Percentiles rank a stretch among this genome's conserved stretches.
Conservation (phyloP, 805 yeast species). For the Grigorovia transvaalensis region DNA sequence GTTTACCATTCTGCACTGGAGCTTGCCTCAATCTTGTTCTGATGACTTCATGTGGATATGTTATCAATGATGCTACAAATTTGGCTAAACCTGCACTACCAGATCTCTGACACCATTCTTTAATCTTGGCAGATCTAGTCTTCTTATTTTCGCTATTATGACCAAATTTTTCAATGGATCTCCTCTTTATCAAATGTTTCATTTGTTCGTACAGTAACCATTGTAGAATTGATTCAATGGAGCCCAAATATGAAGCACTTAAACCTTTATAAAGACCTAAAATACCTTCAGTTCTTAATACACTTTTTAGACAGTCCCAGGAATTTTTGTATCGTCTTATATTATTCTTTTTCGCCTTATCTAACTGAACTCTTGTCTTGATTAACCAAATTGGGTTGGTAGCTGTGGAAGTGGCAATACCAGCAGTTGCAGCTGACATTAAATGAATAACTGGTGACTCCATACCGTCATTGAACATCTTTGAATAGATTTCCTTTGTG, state of each 20-base stretch:
- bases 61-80: slow-evolving; percentile 79
- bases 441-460: slow-evolving; percentile 83
- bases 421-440: slow-evolving; percentile 80
- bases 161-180: slow-evolving; percentile 31
- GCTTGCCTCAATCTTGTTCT: slow-evolving; percentile 94
- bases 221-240: slow-evolving; percentile 84
- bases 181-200: slow-evolving; percentile 57
- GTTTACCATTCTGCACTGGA: slow-evolving; percentile 67
- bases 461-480: slow-evolving; percentile 55
- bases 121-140: slow-evolving; percentile 47
- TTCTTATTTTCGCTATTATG: slow-evolving; percentile 27
- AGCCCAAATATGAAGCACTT: slow-evolving; percentile 89
- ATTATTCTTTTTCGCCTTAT: slow-evolving; percentile 46
- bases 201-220: slow-evolving; percentile 96
- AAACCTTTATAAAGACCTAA: slow-evolving; percentile 79
- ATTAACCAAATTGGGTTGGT: slow-evolving; percentile 98
- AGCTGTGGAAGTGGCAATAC: slow-evolving; percentile 87
- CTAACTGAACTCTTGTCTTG: slow-evolving; percentile 88
- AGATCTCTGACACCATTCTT: slow-evolving; percentile 91
- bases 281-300: slow-evolving; percentile 68
- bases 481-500: slow-evolving; percentile 68
- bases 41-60: slow-evolving; percentile 96
- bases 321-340: slow-evolving; percentile 67
- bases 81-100: slow-evolving; percentile 98
- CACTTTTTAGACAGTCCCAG: slow-evolving; percentile 68